Evolutionary conservation across 2,329 filamentous ascomycete species (phyloP), one percentile per base, ranked within the genome.

Genomic region (Intubia oerlemansii): DNA sequence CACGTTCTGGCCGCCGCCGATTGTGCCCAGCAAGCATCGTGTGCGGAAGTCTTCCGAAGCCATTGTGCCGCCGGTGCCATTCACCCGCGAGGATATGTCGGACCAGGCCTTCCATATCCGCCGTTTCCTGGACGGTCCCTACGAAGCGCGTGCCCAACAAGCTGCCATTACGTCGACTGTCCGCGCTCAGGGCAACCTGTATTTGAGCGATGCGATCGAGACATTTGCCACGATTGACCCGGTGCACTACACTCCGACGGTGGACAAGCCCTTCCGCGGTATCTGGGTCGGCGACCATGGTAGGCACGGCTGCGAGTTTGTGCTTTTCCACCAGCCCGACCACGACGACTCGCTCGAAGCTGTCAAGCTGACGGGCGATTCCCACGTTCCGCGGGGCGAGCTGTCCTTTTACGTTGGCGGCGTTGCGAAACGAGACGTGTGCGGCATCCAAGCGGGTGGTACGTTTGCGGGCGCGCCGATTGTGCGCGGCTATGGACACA

Each of bases 241-340:
- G 4, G 53, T 53, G 3, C 50, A 75, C n/a, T 93, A 91, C 45
- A 88, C 70, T 0, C 81, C 85, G 0, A 91, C 82, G 0, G 46
- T 53, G 8, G 59, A 71, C 31, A 85, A 82, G 44, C 84, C 82
- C 0, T 93, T 73, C 56, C 70, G 81, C 36, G 85, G 85, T 0
- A 80, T 98, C 17, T 95, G 80, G 77, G 75, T 82, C 11, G 84
- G 84, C 1, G 84, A 93, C 45, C 93, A 92, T 42, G 75, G 70
- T 16, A 70, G 67, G 0, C 84, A 95, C 41, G 82, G 84, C 1
- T 84, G 76, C 46, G 85, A 95, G 47, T 92, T 93, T 32, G 44
- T 95, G 5, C 56, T 90, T 10, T 55, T 95, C 25, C 57, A 81
- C 39, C 88, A 98, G 43, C 69, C 70, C 12, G 54, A 59, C 18